phyloP scores from a whole-genome alignment of 2,329 filamentous ascomycete genomes.

The Phialophora tarda region DNA sequence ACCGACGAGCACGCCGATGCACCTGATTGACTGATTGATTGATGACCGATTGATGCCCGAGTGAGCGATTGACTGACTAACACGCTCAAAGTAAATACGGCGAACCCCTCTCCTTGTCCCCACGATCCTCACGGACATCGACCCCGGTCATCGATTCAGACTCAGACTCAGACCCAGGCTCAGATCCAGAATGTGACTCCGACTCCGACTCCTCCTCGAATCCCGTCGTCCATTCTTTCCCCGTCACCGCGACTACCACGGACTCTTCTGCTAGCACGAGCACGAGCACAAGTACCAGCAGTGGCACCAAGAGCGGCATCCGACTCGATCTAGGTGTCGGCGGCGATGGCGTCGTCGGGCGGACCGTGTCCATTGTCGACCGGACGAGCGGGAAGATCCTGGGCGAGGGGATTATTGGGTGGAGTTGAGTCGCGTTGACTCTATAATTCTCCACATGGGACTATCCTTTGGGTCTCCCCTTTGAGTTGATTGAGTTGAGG shows the following conservation, averaged over 20 bases:
- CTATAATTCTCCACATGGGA: no score
- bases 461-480: no score
- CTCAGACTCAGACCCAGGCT: neutral
- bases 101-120: conserved; percentile 24
- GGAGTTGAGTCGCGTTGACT: conserved; percentile 26
- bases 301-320: neutral
- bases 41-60: no score
- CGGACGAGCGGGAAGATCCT: conserved; percentile 26
- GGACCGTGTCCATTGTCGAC: conserved; percentile 36
- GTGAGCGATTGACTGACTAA: neutral
- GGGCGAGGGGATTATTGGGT: conserved; percentile 38
- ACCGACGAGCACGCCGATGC: neutral
- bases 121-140: neutral
- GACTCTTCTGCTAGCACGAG: neutral
- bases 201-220: conserved; percentile 12
- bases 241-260: conserved; percentile 14
- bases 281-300: neutral
- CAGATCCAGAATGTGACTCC: conserved; percentile 10
- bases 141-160: neutral
- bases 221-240: conserved; percentile 37
- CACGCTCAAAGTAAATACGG: conserved; percentile 29
- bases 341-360: conserved; percentile 37
- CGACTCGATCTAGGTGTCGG: conserved; percentile 38
- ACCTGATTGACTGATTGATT: neutral
- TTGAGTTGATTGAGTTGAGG: neutral